Evolutionary conservation across 2,329 filamentous ascomycete species (phyloP).

Genomic region (Exophiala mesophila): DNA sequence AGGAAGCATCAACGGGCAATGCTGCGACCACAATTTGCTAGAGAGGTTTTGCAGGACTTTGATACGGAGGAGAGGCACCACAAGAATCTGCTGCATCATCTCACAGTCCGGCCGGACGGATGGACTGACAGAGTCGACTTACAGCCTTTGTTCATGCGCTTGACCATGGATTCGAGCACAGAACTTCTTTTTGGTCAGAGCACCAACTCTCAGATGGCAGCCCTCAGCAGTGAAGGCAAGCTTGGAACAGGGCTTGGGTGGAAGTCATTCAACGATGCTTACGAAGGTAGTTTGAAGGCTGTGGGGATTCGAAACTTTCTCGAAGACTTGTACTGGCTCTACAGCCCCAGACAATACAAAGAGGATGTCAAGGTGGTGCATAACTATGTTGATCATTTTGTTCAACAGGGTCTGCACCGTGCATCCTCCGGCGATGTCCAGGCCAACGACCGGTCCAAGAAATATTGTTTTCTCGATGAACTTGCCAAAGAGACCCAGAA

Average conservation of each 20-base stretch:
- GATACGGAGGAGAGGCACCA: slow-evolving; percentile 54
- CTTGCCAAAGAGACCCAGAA: slow-evolving; percentile 23
- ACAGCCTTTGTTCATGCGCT: slow-evolving; percentile 2
- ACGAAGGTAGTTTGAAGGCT: slow-evolving; percentile 29
- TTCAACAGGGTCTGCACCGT: slow-evolving; percentile 37
- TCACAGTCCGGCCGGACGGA: background rate
- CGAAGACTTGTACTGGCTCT: slow-evolving; percentile 33
- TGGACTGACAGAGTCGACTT: slow-evolving; percentile 4
- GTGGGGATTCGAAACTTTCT: slow-evolving; percentile 29
- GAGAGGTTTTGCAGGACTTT: slow-evolving; percentile 49
- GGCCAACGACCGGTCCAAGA: too few species aligned
- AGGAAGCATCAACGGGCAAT: slow-evolving; percentile 39
- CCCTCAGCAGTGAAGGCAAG: slow-evolving; percentile 43
- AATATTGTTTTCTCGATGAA: slow-evolving; percentile 22
- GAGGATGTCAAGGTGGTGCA: slow-evolving; percentile 38
- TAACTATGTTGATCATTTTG: slow-evolving; percentile 47
- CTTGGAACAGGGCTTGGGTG: slow-evolving; percentile 50
- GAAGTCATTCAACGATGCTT: slow-evolving; percentile 30
- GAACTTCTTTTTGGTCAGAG: slow-evolving; percentile 79
- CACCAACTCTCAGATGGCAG: slow-evolving; percentile 52
- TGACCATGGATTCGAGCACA: slow-evolving; percentile 74
- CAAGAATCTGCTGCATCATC: slow-evolving; percentile 3
- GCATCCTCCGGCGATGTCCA: background rate
- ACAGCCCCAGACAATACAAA: slow-evolving; percentile 36
- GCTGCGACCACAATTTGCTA: slow-evolving; percentile 47